Conservation (phyloP, 116 monocot species). For the Posidonia oceanica region DNA sequence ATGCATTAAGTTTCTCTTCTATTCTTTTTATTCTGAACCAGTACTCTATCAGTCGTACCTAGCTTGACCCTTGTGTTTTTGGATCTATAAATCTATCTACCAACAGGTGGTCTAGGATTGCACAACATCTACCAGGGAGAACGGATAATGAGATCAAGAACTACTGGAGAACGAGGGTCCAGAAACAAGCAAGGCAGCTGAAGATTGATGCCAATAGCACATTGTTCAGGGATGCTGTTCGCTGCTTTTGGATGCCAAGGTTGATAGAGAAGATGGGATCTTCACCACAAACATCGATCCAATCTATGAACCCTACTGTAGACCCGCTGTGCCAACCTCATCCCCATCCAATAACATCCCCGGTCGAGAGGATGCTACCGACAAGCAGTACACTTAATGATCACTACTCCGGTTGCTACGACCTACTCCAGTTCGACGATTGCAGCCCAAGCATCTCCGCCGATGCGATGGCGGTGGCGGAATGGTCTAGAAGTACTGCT, state of each 20-base stretch:
- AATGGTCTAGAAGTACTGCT: too few species aligned
- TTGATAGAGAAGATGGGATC: slow-evolving; percentile 30
- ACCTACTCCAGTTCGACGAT: background rate
- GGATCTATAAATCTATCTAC: background rate
- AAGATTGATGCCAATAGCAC: slow-evolving; percentile 54
- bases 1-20: too few species aligned
- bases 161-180: slow-evolving; percentile 73
- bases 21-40: too few species aligned
- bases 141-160: slow-evolving; percentile 86
- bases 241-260: slow-evolving; percentile 59
- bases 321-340: background rate
- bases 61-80: too few species aligned
- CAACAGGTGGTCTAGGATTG: slow-evolving; percentile 60
- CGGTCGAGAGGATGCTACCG: background rate
- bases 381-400: background rate
- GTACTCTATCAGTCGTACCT: too few species aligned
- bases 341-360: background rate
- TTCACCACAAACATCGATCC: background rate
- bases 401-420: background rate
- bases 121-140: slow-evolving; percentile 66
- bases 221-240: slow-evolving; percentile 41
- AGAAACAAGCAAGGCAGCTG: slow-evolving; percentile 66
- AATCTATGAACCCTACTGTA: background rate
- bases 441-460: background rate
- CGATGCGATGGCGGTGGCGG: background rate